These are phyloP conservation scores for Piper longum DNA, from an alignment of 164 flowering plant genomes.

Conservation along the genomic window DNA sequence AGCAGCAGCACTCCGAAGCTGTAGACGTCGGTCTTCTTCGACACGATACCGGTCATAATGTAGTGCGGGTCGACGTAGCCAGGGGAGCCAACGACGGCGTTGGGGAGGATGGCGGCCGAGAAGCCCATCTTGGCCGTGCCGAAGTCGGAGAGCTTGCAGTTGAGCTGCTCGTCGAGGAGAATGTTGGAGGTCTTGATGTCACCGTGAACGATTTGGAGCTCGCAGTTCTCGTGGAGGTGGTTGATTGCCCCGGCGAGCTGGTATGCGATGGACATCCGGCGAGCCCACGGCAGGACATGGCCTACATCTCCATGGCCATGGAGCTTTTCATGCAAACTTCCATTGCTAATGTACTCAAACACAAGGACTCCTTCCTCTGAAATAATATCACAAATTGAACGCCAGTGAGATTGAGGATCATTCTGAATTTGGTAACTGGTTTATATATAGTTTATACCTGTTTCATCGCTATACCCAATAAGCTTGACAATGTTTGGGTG, in stretches of 20 bases:
- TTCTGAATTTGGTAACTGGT: not conserved
- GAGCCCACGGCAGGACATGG: conserved; percentile 36
- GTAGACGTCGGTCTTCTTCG: conserved; percentile 72
- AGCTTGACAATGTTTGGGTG: conserved; percentile 57
- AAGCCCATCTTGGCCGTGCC: conserved; percentile 65
- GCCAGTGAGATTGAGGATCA: too few relatives aligned
- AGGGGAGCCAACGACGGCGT: conserved; percentile 49
- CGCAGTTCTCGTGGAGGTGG: conserved; percentile 47
- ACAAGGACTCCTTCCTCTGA: conserved; percentile 55
- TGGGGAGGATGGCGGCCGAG: conserved; percentile 28
- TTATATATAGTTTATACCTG: conserved; percentile 15
- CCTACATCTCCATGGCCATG: conserved; percentile 6
- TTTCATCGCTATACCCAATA: conserved; percentile 50
- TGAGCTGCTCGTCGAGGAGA: conserved; percentile 41
- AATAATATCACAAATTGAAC: not conserved
- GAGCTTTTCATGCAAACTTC: conserved; percentile 54
- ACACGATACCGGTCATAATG: conserved; percentile 58
- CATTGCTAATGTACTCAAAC: conserved; percentile 46
- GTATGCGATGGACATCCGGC: conserved; percentile 42
- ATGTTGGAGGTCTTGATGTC: conserved; percentile 76
- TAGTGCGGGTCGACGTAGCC: conserved; percentile 75
- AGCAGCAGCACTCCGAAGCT: conserved; percentile 59
- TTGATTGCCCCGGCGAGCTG: conserved; percentile 52
- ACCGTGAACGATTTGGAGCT: conserved; percentile 49
- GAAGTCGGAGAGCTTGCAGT: conserved; percentile 66